Evolutionary conservation across 176 grass and related monocot species (phyloP).

Genomic region (Cenchrus fungigraminus): DNA sequence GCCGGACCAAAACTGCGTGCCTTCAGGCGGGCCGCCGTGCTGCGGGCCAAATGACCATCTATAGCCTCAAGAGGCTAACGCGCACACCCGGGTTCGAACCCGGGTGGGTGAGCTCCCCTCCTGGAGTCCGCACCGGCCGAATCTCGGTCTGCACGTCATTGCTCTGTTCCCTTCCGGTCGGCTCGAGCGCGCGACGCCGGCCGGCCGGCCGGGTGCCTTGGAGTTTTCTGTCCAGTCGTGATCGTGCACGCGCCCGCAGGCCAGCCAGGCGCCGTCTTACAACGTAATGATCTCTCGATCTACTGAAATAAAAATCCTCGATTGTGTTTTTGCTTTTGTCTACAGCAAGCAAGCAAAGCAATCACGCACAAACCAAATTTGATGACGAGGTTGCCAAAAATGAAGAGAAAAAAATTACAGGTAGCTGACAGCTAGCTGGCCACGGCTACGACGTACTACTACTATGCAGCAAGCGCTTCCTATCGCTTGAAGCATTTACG

Average conservation of each 20-base stretch:
- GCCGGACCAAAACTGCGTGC: too few relatives aligned
- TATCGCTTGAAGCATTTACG: neutral
- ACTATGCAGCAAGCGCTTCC: neutral
- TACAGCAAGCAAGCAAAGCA: slow-evolving; percentile 5
- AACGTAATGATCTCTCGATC: neutral
- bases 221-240: neutral
- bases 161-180: neutral
- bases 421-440: neutral
- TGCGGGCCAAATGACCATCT: too few relatives aligned
- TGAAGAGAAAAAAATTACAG: neutral
- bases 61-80: too few relatives aligned
- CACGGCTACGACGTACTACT: neutral
- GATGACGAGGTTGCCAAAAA: neutral
- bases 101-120: too few relatives aligned
- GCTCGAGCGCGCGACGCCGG: neutral
- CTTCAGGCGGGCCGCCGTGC: too few relatives aligned
- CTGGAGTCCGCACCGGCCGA: too few relatives aligned
- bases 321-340: neutral
- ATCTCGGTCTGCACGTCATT: too few relatives aligned
- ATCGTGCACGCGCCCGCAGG: neutral
- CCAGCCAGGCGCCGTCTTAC: neutral
- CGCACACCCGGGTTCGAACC: too few relatives aligned
- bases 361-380: neutral
- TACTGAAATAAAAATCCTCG: neutral
- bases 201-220: neutral